These are phyloP conservation scores for Aspergillus piperis DNA, from an alignment of 2,329 filamentous ascomycete species.

Conservation along the genomic window DNA sequence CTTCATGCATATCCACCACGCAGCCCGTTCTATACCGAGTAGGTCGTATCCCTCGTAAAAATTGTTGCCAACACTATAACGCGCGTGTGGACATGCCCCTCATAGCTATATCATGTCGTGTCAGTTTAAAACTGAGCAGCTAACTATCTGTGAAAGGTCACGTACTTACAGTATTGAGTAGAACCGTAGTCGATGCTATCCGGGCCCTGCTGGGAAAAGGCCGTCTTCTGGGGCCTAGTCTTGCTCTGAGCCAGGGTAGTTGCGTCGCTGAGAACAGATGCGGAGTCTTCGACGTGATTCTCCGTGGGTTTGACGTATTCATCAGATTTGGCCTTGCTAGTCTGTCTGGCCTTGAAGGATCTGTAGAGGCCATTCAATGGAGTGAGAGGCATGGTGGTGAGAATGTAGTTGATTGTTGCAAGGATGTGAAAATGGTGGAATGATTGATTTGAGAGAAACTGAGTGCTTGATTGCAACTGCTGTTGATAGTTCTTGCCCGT, in stretches of 20 bases:
- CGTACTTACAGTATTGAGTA: background rate
- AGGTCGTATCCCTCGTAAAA: background rate
- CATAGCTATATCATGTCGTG: background rate
- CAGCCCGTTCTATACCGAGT: background rate
- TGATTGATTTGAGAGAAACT: no score
- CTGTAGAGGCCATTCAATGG: background rate
- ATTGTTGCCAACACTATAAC: background rate
- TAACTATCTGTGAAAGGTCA: background rate
- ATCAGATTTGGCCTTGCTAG: background rate
- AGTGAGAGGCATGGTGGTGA: background rate
- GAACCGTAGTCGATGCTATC: conserved; percentile 1
- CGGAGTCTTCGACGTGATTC: background rate
- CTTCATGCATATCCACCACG: background rate
- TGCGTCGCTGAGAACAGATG: conserved; percentile 4
- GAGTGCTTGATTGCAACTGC: background rate
- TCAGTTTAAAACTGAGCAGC: background rate
- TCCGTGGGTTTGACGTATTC: background rate
- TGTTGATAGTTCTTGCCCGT: background rate
- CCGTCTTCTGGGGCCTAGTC: background rate
- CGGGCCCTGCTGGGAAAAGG: background rate
- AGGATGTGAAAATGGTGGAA: no score
- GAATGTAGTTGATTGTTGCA: background rate
- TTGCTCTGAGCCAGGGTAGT: conserved; percentile 1
- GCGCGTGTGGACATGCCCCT: background rate
- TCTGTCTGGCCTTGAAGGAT: background rate